Percentiles rank a stretch among this genome's conserved stretches.
phyloP scores from a whole-genome alignment of 805 yeast species.

The Debaryomyces prosopidis region DNA sequence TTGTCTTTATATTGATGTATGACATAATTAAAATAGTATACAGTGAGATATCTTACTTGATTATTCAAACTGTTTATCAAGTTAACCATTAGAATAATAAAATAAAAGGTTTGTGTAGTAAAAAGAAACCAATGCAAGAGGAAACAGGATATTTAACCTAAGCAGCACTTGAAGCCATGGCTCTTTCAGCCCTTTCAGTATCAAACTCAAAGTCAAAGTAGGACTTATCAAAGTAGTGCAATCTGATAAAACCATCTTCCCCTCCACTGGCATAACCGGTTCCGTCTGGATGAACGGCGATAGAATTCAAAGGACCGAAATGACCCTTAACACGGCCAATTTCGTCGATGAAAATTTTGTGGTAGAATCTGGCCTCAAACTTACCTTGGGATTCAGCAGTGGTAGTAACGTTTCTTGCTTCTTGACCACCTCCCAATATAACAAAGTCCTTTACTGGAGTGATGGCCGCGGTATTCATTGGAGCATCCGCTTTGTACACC shows the following conservation, averaged over 20 bases:
- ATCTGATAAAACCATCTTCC: slow-evolving; percentile 96
- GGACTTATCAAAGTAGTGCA: slow-evolving; percentile 89
- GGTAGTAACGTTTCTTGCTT: slow-evolving; percentile 97
- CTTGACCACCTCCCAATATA: slow-evolving; percentile 98
- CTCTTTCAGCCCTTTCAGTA: slow-evolving; percentile 77
- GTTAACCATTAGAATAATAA: background rate
- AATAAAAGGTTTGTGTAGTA: background rate
- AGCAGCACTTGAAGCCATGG: slow-evolving; percentile 34
- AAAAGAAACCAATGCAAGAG: background rate
- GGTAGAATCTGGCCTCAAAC: slow-evolving; percentile 94
- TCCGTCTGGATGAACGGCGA: slow-evolving; percentile 94
- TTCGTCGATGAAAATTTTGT: slow-evolving; percentile 92
- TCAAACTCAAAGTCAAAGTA: slow-evolving; percentile 93
- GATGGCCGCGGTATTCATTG: slow-evolving; percentile 92
- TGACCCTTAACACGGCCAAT: slow-evolving; percentile 97
- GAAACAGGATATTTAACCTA: slow-evolving; percentile 7
- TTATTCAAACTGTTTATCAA: background rate
- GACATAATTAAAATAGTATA: slow-evolving; percentile 7
- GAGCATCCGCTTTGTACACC: slow-evolving; percentile 83
- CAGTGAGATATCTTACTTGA: slow-evolving; percentile 2
- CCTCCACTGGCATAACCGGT: slow-evolving; percentile 95
- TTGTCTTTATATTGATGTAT: slow-evolving; percentile 3
- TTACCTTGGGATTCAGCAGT: slow-evolving; percentile 91
- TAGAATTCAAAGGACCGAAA: slow-evolving; percentile 95
- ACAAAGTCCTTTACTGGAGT: slow-evolving; percentile 92